A percentile compares a stretch with the other conserved stretches of the same genome.
phyloP scores from a whole-genome alignment of 2,329 filamentous ascomycete genomes.

The Aspergillus ruber region DNA sequence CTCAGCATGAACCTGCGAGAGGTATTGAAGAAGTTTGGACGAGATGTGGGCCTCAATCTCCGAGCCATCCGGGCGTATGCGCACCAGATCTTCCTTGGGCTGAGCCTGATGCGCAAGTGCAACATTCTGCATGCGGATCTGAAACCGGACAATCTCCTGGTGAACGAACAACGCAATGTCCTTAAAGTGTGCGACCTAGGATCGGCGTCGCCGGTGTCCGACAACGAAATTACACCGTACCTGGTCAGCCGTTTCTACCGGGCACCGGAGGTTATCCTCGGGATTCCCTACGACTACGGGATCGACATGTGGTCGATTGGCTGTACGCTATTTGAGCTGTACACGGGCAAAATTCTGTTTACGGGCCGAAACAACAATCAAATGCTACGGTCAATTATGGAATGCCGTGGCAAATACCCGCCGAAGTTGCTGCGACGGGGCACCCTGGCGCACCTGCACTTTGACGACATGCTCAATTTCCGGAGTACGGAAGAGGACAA shows the following conservation, averaged over 20 bases:
- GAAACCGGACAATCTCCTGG: slow-evolving; percentile 95
- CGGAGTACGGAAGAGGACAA: slow-evolving; percentile 80
- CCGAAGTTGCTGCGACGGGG: slow-evolving; percentile 82
- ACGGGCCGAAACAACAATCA: slow-evolving; percentile 94
- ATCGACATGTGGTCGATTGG: slow-evolving; percentile 98
- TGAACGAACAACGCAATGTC: slow-evolving; percentile 73
- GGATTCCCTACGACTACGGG: slow-evolving; percentile 89
- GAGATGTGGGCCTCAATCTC: slow-evolving; percentile 87
- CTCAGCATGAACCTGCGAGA: slow-evolving; percentile 87
- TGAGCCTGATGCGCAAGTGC: slow-evolving; percentile 82
- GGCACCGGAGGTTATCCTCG: slow-evolving; percentile 92
- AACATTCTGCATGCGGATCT: slow-evolving; percentile 93
- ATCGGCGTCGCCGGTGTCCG: slow-evolving; percentile 85
- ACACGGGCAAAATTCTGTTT: slow-evolving; percentile 96
- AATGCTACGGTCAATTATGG: slow-evolving; percentile 95
- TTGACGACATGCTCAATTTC: slow-evolving; percentile 79
- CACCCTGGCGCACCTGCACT: slow-evolving; percentile 68
- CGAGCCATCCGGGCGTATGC: slow-evolving; percentile 82
- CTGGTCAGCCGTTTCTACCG: slow-evolving; percentile 96
- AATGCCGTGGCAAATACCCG: slow-evolving; percentile 86
- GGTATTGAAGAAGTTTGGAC: slow-evolving; percentile 90
- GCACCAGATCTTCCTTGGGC: slow-evolving; percentile 85
- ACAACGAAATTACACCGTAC: slow-evolving; percentile 89
- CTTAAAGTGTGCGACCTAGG: slow-evolving; percentile 96
- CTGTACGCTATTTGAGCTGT: slow-evolving; percentile 93